phyloP scores from a whole-genome alignment of 1,284 basidiomycete species.

The Kalmanozyma brasiliensis region DNA sequence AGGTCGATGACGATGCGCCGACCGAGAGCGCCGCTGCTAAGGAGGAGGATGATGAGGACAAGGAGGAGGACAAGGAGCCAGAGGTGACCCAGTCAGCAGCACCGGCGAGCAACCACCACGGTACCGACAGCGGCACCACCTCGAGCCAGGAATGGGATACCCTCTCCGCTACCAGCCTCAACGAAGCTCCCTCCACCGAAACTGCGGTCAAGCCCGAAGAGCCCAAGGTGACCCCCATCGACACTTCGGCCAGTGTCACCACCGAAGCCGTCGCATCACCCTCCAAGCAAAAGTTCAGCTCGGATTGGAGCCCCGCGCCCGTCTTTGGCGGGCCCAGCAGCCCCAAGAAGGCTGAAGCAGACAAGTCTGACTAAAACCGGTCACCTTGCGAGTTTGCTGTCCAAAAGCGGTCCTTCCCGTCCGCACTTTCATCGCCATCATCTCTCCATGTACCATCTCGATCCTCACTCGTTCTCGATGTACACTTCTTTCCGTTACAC shows the following conservation, averaged over 20 bases:
- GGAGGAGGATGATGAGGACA: background rate
- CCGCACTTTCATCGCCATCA: too few species aligned
- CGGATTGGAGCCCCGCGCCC: conserved; percentile 37
- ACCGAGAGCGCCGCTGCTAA: conserved; percentile 14
- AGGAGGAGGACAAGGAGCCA: conserved; percentile 6
- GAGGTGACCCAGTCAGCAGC: conserved; percentile 13
- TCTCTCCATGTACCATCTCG: too few species aligned
- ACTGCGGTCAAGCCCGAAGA: conserved; percentile 11
- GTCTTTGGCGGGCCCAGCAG: conserved; percentile 30
- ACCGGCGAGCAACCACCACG: conserved; percentile 14
- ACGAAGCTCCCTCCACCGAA: conserved; percentile 26
- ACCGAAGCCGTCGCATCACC: conserved; percentile 15
- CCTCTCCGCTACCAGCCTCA: conserved; percentile 44
- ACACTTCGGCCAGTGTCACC: conserved; percentile 23
- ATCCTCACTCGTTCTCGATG: background rate
- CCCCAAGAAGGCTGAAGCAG: conserved; percentile 18
- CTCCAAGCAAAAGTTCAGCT: conserved; percentile 34
- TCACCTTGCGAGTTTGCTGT: background rate
- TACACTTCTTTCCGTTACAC: background rate
- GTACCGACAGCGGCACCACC: conserved; percentile 52
- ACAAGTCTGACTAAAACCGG: conserved; percentile 5
- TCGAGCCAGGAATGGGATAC: conserved; percentile 61
- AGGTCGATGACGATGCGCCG: conserved; percentile 50
- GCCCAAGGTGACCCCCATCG: conserved; percentile 28
- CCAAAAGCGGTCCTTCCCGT: background rate